Evolutionary conservation across 2,329 filamentous ascomycete species (phyloP), one percentile per base, ranked within the genome.

Genomic region (Colletotrichum sp.): DNA sequence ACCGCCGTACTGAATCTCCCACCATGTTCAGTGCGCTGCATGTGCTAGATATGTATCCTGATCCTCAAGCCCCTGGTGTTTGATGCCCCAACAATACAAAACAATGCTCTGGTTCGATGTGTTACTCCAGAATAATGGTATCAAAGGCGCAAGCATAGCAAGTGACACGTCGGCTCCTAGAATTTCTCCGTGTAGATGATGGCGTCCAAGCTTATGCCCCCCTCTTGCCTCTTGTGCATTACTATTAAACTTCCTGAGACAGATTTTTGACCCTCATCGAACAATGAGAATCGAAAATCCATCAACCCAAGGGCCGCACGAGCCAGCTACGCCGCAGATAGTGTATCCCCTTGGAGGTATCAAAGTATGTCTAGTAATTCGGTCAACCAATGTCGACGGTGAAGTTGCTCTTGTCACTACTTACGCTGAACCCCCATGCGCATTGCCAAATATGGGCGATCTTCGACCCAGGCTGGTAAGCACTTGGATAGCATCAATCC

Each of bases 261-360:
- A 44, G 15, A 18, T 4, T 26, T 39, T n/a, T 32, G 30, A 30
- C 59, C 39, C 44, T 72, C 24, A 78, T 39, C 70, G 67, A 6
- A 76, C 85, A 71, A 87, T 94, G 80, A 99, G 92, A 72, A 98
- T 88, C 10, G 95, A 94, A 83, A 98, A 95, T 6, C 95, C 94
- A 83, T 98, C 95, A 26, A 98, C 87, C 95, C 95, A 98, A 65
- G 90, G 83, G 49, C 90, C 95, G 81, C 93, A 95, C 68, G 94
- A 95, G 72, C 97, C 97, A 13, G 95, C 94, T 78, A 99, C 90
- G 75, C 97, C 97, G 77, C 95, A 96, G 82, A 99, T 94, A 79
- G 90, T 95, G 86, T 97, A 98, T 65, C 96, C 96, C 79, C 94
- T 90, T 13, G 97, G 97, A 68, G 96, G 95, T 79, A 99, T 95